Evolutionary conservation across 1,284 basidiomycete genomes (phyloP), one percentile per base, ranked within the genome.

Genomic region (Peniophora sp.): DNA sequence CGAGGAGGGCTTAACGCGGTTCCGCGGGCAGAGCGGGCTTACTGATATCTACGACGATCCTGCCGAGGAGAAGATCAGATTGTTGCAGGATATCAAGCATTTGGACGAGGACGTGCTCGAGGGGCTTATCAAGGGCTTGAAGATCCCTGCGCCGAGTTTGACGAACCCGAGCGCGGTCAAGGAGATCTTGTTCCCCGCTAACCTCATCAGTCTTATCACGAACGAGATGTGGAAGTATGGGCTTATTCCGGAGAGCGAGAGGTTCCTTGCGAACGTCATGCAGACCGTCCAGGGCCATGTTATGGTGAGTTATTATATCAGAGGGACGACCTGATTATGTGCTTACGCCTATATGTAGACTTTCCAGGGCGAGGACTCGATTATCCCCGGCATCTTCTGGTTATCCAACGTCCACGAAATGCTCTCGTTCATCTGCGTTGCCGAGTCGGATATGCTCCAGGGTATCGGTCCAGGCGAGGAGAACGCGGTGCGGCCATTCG

Each of bases 221-320:
- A 99, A 99, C 68, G 97, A 99, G 70, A 99, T 99, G 96, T 99
- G 97, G 97, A 98, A 98, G 72, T 93, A 97, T 62, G 94, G 95
- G 24, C 82, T 99, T 61, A 97, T 99, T 59, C 80, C 86, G 23
- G 96, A 99, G 68, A 97, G 93, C 68, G 97, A 99, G 68, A 79
- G 95, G 36, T 99, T 99, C 81, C 76, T 99, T 54, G 97, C 97
- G 38, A 98, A 97, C 63, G 92, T 99, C 52, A 99, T 99, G 96
- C 95, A 98, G 68, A 91, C 89, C 16, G 89, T 99, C 56, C 97
- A 99, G 73, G 81, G 88, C 38, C 93, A 98, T 70, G 94, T 99
- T 57, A 98, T 99, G 95, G 94, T 94, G 56, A 61, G 88, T 63
- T n/a, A 23, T 41, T n/a, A 32, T 45, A n/a, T 32, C 16, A 8